Evolutionary conservation across 2,329 filamentous ascomycete genomes (phyloP).

Genomic region (Epichloe hybrida): DNA sequence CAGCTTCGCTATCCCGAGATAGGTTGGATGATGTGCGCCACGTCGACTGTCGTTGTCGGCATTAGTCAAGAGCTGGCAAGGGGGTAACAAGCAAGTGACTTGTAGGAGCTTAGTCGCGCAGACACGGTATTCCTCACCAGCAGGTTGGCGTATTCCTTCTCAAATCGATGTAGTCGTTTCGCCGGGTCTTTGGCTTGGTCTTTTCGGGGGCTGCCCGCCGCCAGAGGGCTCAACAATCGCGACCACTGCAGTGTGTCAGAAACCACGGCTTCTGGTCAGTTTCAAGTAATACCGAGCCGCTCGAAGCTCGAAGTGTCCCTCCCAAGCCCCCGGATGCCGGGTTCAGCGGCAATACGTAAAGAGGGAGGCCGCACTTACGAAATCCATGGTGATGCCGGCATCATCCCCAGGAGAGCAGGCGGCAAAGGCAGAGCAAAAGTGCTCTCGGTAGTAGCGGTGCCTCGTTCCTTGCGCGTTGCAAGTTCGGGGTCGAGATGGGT

Average conservation of each 20-base stretch:
- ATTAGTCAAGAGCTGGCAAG: background rate
- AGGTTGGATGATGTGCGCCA: slow-evolving; percentile 51
- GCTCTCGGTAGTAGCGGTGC: background rate
- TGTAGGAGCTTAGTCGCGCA: background rate
- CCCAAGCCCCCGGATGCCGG: background rate
- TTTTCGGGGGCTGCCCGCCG: slow-evolving; percentile 38
- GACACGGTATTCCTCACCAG: slow-evolving; percentile 29
- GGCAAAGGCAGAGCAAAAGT: background rate
- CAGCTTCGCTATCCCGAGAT: slow-evolving; percentile 44
- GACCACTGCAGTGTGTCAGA: slow-evolving; percentile 39
- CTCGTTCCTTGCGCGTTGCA: background rate
- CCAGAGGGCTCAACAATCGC: slow-evolving; percentile 51
- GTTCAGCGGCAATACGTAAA: background rate
- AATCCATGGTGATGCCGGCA: slow-evolving; percentile 39
- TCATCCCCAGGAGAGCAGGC: slow-evolving; percentile 26
- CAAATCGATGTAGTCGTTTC: slow-evolving; percentile 51
- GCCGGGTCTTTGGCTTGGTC: slow-evolving; percentile 49
- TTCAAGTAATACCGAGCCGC: background rate
- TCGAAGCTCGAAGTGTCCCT: background rate
- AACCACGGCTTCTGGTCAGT: background rate
- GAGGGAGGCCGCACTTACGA: slow-evolving; percentile 30
- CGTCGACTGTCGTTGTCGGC: slow-evolving; percentile 25
- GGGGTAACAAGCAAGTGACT: background rate
- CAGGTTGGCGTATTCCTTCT: slow-evolving; percentile 51
- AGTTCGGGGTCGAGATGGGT: background rate